Conservation (phyloP, 1,284 basidiomycete species). For the Cutaneotrichosporon mucoides region DNA sequence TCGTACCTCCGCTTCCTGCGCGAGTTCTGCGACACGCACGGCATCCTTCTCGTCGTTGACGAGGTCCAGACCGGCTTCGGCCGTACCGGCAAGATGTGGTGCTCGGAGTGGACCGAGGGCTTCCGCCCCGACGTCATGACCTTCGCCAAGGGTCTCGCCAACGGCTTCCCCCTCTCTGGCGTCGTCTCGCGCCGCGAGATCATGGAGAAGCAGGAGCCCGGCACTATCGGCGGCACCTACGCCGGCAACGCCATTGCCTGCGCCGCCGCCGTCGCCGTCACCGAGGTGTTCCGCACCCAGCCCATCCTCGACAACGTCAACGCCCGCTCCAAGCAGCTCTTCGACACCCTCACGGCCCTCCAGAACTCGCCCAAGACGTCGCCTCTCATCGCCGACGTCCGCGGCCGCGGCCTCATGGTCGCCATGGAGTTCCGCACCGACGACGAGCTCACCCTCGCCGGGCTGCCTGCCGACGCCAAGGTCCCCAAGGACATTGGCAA, state of each 20-base stretch:
- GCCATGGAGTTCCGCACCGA: slow-evolving; percentile 39
- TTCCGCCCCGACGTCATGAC: slow-evolving; percentile 82
- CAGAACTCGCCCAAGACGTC: slow-evolving; percentile 50
- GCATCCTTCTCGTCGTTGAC: slow-evolving; percentile 71
- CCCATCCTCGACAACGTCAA: slow-evolving; percentile 73
- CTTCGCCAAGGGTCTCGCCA: slow-evolving; percentile 70
- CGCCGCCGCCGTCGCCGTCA: slow-evolving; percentile 77
- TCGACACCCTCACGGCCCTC: slow-evolving; percentile 56
- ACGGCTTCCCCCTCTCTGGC: slow-evolving; percentile 77
- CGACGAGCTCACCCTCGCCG: slow-evolving; percentile 31
- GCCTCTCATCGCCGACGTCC: slow-evolving; percentile 50
- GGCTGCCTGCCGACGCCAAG: slow-evolving; percentile 43
- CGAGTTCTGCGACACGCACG: slow-evolving; percentile 78
- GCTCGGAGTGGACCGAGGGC: slow-evolving; percentile 62
- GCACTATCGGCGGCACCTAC: slow-evolving; percentile 84
- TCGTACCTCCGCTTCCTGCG: slow-evolving; percentile 76
- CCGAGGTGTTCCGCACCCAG: slow-evolving; percentile 71
- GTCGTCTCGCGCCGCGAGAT: slow-evolving; percentile 76
- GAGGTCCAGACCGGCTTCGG: slow-evolving; percentile 93
- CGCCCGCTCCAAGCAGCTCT: slow-evolving; percentile 68
- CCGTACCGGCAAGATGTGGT: slow-evolving; percentile 81
- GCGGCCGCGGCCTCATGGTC: slow-evolving; percentile 51
- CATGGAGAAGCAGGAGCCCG: slow-evolving; percentile 73
- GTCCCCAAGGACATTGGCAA: slow-evolving; percentile 65
- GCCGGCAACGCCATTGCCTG: slow-evolving; percentile 85